Conservation (phyloP, 2,329 filamentous ascomycete genomes). For the Truncatella angustata region DNA sequence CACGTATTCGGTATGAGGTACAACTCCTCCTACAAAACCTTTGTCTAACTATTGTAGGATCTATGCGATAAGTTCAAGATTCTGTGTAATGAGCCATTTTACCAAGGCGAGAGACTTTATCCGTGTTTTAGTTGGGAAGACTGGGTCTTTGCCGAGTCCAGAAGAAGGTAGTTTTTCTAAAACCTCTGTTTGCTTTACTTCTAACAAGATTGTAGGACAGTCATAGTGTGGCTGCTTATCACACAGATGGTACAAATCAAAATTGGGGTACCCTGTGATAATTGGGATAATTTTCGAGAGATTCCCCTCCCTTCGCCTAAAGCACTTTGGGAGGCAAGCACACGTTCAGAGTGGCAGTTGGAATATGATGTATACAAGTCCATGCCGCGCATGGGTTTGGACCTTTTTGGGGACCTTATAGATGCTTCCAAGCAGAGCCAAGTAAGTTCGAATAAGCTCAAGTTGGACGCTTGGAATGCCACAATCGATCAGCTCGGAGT, state of each 20-base stretch:
- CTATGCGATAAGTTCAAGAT: constrained; percentile 2
- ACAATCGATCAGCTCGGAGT: neutral
- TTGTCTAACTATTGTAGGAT: neutral
- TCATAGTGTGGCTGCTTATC: neutral
- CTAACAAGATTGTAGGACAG: neutral
- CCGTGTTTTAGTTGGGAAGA: neutral
- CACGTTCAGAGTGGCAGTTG: neutral
- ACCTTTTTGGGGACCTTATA: neutral
- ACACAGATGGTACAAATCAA: neutral
- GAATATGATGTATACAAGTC: neutral
- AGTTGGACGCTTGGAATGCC: neutral
- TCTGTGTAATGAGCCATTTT: neutral
- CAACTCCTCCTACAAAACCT: neutral
- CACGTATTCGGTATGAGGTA: neutral
- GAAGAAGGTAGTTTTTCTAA: neutral
- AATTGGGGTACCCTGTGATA: neutral
- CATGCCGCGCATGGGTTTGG: neutral
- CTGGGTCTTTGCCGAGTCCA: neutral
- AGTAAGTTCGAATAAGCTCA: neutral
- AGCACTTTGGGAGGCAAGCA: neutral
- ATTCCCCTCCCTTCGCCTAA: neutral
- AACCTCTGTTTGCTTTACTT: neutral
- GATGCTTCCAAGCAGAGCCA: neutral
- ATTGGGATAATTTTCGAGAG: neutral
- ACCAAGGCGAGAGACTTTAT: neutral